These are phyloP conservation scores for Ceratonia siliqua DNA, from an alignment of 306 rosid species.

Conservation along the genomic window DNA sequence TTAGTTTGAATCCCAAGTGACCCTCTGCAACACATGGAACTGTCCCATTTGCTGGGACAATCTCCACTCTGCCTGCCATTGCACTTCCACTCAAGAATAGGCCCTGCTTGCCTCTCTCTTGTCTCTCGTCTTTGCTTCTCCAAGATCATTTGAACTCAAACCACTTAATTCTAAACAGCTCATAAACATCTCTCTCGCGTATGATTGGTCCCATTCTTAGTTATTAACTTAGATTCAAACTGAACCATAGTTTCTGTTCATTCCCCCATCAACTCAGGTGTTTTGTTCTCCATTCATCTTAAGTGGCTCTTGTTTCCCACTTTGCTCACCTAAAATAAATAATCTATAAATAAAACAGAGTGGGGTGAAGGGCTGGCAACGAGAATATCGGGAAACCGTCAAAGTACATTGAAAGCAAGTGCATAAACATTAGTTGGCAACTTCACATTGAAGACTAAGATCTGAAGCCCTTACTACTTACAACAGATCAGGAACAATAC, in stretches of 20 bases:
- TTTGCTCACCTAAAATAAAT: slow-evolving; percentile 12
- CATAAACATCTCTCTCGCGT: slow-evolving; percentile 27
- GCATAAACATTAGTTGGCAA: slow-evolving; percentile 44
- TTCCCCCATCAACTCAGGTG: background rate
- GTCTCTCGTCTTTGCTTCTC: slow-evolving; percentile 7
- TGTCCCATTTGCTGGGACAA: slow-evolving; percentile 41
- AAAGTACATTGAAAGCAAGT: slow-evolving; percentile 17
- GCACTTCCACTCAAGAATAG: slow-evolving; percentile 26
- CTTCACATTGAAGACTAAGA: slow-evolving; percentile 31
- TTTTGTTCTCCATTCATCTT: slow-evolving; percentile 13
- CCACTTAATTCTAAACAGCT: slow-evolving; percentile 25
- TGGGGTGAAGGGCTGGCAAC: background rate
- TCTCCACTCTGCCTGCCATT: slow-evolving; percentile 6
- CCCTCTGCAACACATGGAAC: slow-evolving; percentile 43
- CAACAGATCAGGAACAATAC: slow-evolving; percentile 49
- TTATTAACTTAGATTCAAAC: slow-evolving; percentile 26
- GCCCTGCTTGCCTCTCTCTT: slow-evolving; percentile 13
- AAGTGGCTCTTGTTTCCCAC: slow-evolving; percentile 1
- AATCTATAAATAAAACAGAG: background rate
- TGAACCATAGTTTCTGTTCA: slow-evolving; percentile 21
- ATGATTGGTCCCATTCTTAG: slow-evolving; percentile 15
- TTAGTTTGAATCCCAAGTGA: slow-evolving; percentile 26
- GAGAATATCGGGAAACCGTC: background rate
- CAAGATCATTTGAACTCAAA: background rate
- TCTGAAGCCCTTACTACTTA: slow-evolving; percentile 55